Evolutionary conservation across 1,284 basidiomycete genomes (phyloP).

Genomic region (Microbotryomycetes sp.): DNA sequence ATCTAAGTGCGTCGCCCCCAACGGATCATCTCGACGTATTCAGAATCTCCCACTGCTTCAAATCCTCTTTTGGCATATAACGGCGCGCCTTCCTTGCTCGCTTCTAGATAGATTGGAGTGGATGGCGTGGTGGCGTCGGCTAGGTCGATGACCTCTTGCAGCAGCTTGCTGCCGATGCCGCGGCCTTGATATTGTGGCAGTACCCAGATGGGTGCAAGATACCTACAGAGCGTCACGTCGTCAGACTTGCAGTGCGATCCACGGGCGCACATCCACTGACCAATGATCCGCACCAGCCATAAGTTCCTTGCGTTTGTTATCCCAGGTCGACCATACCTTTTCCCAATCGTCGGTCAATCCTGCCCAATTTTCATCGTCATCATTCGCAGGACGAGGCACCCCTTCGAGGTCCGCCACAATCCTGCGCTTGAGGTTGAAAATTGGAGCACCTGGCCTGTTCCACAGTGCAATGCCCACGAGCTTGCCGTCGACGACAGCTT

Average conservation of each 20-base stretch:
- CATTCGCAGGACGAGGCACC: background rate
- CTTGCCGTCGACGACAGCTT: conserved; percentile 13
- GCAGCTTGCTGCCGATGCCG: conserved; percentile 11
- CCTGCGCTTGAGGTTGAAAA: conserved; percentile 16
- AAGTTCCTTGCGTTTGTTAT: conserved; percentile 2
- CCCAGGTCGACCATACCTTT: conserved; percentile 18
- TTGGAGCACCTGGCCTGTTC: conserved; percentile 1
- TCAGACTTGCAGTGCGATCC: too few relatives aligned
- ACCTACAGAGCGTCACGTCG: too few relatives aligned
- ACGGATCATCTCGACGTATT: conserved; percentile 11
- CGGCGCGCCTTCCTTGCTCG: conserved; percentile 4
- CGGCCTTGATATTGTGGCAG: conserved; percentile 5
- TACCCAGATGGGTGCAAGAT: conserved; percentile 18
- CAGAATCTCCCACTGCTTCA: conserved; percentile 3
- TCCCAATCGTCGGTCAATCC: conserved; percentile 16
- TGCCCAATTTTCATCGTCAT: conserved; percentile 10
- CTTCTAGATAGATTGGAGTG: conserved; percentile 22
- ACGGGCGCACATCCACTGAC: too few relatives aligned
- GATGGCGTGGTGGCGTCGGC: conserved; percentile 7
- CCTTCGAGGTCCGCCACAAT: background rate
- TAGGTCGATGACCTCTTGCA: conserved; percentile 11
- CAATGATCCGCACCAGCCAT: conserved; percentile 16
- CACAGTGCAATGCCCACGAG: conserved; percentile 18
- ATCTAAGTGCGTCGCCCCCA: too few relatives aligned
- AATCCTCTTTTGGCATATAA: conserved; percentile 21